These are phyloP conservation scores for Cercospora berteroae DNA, from an alignment of 2,329 filamentous ascomycete species.

Conservation along the genomic window DNA sequence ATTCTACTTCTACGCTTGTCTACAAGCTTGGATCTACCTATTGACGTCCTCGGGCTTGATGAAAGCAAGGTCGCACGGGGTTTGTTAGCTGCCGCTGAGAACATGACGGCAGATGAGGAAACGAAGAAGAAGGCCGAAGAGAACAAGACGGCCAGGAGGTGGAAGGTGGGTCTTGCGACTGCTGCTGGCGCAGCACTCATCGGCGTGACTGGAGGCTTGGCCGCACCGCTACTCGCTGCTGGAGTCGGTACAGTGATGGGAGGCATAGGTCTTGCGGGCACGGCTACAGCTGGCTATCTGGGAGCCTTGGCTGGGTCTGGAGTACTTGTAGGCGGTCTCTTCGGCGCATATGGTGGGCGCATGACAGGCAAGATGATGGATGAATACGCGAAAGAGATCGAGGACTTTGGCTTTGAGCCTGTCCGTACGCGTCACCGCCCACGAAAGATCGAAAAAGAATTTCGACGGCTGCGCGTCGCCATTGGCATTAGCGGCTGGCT, in stretches of 20 bases:
- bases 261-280: slow-evolving; percentile 43
- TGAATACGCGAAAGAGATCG: slow-evolving; percentile 78
- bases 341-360: slow-evolving; percentile 83
- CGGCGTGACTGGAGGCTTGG: slow-evolving; percentile 75
- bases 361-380: slow-evolving; percentile 87
- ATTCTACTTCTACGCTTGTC: slow-evolving; percentile 38
- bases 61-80: slow-evolving; percentile 71
- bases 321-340: slow-evolving; percentile 77
- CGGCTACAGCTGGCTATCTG: slow-evolving; percentile 73
- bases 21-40: slow-evolving; percentile 36
- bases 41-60: slow-evolving; percentile 36
- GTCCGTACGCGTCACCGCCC: slow-evolving; percentile 59
- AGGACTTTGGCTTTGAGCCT: slow-evolving; percentile 84
- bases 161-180: slow-evolving; percentile 82
- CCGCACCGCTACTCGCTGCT: slow-evolving; percentile 72
- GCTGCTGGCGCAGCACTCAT: slow-evolving; percentile 86
- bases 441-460: slow-evolving; percentile 52
- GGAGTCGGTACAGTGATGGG: slow-evolving; percentile 67
- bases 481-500: slow-evolving; percentile 83
- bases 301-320: slow-evolving; percentile 77
- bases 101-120: slow-evolving; percentile 75
- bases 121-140: slow-evolving; percentile 69
- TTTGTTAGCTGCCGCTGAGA: slow-evolving; percentile 71
- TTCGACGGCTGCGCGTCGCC: slow-evolving; percentile 65
- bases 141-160: slow-evolving; percentile 62